Evolutionary conservation across 768 basidiomycete genomes (phyloP), one percentile per base, ranked within the genome.

Genomic region (Mycena indigotica): DNA sequence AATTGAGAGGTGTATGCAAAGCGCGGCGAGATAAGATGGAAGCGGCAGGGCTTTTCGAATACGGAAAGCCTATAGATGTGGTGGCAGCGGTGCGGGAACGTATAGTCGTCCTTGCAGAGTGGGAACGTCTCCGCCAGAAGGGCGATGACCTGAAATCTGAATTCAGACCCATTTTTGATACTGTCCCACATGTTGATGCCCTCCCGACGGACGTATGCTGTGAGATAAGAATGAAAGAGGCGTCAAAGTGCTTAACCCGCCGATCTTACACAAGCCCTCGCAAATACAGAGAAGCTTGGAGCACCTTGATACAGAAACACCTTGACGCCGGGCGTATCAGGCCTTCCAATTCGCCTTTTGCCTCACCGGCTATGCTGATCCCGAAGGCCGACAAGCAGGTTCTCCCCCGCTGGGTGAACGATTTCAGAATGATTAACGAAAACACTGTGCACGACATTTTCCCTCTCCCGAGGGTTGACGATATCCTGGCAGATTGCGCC

Each of bases 311-410:
- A 0, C 38, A 73, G 0, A 57, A 69, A 5, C 72, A 76, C 39
- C 55, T 76, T 0, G 67, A 56, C 2, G 66, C 68, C 3, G 72
- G 75, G 0, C 57, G 65, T 0, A 61, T 77, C 0, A 50, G 65
- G 0, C 67, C 66, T 0, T 77, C 73, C 0, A 48, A 39, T 0
- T 69, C 67, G 0, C 26, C 45, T 6, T 68, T 60, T 48, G 67
- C 68, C 0, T 78, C 70, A 0, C 74, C 71, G 0, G 58, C 66
- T 0, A 75, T 74, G 49, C 61, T 77, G 1, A 67, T 75, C 1
- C 69, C 72, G 0, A 77, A 74, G 49, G 40, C 68, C 0, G 71
- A 77, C 28, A 70, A 69, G 0, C 56, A 51, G 0, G 67, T 58
- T 0, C 40, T 70, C 0, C 73, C 70, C 0, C 55, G 58, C 0